Evolutionary conservation across 164 flowering plant genomes (phyloP), one percentile per base, ranked within the genome.

Genomic region (Magnolia changhungtana): DNA sequence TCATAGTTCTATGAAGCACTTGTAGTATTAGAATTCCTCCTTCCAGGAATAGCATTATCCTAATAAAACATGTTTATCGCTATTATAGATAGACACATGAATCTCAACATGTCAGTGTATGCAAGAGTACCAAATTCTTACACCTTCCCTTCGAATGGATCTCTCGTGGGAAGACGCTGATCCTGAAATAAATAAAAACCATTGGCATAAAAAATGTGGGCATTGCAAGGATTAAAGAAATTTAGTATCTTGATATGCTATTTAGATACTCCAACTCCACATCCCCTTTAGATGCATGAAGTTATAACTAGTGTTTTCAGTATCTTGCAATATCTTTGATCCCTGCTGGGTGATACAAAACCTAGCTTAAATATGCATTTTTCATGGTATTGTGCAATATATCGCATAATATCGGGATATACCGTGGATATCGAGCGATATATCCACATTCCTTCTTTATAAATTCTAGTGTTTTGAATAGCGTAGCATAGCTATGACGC

Each of bases 91-190:
- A 63, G 65, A 63, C 19, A 21, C 21, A 21, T 45, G 2, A 74
- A 31, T 10, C 31, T 23, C 10, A 13, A 71, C 49, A 63, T 64
- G 74, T 18, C 45, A 66, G 45, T 37, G 45, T 37, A 37, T 3
- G 45, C 45, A 81, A 70, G 79, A 79, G 78, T 76, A 75, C 75
- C 74, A 63, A 80, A 72, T 79, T 81, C 95, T 88, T 90, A 91
- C 92, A 78, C 85, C 91, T 79, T 86, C 80, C 82, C 77, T 69
- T 24, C 18, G 67, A 81, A 49, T 24, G 63, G 80, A 80, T 72
- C 68, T 81, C 72, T 79, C 76, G 72, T 50, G 58, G 4, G 80
- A 75, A 55, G 76, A 49, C 79, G 73, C 84, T 23, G 78, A 78
- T 55, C 90, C 89, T 88, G 85, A 76, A 78, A 51, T 1, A 21